Base-by-base conservation (phyloP, 768 basidiomycete genomes). In the Tephrocybe sp. region DNA sequence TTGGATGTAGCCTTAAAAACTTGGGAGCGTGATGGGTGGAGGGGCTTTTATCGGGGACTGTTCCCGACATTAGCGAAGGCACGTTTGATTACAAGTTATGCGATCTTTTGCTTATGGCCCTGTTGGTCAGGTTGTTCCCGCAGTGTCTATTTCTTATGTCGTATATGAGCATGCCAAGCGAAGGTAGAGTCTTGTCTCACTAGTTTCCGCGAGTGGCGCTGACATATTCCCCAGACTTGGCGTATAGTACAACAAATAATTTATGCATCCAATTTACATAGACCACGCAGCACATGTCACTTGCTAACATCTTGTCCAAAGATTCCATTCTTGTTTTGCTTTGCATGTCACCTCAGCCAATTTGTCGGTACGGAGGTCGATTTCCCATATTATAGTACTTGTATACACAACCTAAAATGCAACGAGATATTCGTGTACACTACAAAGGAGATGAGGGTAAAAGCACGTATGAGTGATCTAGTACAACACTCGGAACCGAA, bases 61-160 rank as follows among this genome's bases (percentile, higher is more conserved):
- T 80, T 93, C 50, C 95, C 95, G 38, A 94, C 91, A 19, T 75
- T 98, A 59, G 92, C 94, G 39, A 98, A 98, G 83, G 89, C 87
- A 49, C 12, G 69, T 54, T 43, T 15, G 25, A n/a, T n/a, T n/a
- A n/a, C n/a, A n/a, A n/a, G n/a, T n/a, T n/a, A n/a, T n/a, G n/a
- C n/a, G n/a, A 3, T 12, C 37, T 48, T 32, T 7, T 35, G 24
- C 22, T 18, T n/a, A 15, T 26, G 32, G 12, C 19, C 27, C 13
- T 16, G 49, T 5, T 5, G 34, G 34, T 56, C 58, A 92, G 89
- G 96, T 98, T 51, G 86, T 97, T 37, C 96, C 96, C 43, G 87
- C 94, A 4, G 96, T 98, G 35, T 96, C 94, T 7, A 98, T 98
- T 69, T 92, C 92, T 52, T 97, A 97, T 70, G 84, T 97, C 32